A percentile compares a stretch with the other conserved stretches of the same genome.
Conservation (phyloP, 202 grass and related monocot species). For the Brachypodium distachyon region DNA sequence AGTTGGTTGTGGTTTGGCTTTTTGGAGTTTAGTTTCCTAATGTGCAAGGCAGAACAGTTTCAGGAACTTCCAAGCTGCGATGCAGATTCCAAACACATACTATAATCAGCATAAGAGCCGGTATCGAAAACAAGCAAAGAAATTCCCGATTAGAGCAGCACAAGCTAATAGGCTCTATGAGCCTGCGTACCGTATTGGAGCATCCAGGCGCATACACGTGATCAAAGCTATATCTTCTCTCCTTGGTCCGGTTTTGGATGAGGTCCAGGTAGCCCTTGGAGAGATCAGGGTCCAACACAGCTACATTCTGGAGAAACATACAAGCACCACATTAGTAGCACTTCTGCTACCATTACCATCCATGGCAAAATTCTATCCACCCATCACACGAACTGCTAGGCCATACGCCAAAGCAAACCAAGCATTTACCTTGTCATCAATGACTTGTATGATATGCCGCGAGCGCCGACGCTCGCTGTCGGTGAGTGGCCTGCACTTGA, state of each 20-base stretch:
- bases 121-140: background rate
- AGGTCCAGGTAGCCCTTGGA: conserved; percentile 95
- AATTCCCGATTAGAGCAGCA: conserved; percentile 1
- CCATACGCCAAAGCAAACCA: background rate
- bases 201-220: conserved; percentile 82
- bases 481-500: conserved; percentile 84
- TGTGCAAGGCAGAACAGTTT: background rate
- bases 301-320: conserved; percentile 57
- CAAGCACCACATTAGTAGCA: conserved; percentile 5
- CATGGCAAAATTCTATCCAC: conserved; percentile 5
- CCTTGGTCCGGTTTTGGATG: conserved; percentile 94
- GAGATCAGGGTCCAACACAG: conserved; percentile 91
- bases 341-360: background rate
- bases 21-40: background rate
- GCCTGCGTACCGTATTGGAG: conserved; percentile 65
- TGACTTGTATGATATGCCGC: conserved; percentile 92
- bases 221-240: conserved; percentile 92
- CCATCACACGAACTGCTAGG: background rate
- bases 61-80: background rate
- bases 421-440: conserved; percentile 65
- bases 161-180: background rate
- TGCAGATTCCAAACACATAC: background rate
- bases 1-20: background rate
- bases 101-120: background rate
- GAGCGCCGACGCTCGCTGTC: conserved; percentile 46